Evolutionary conservation across 1,284 basidiomycete species (phyloP).

Genomic region (Rhodotorula sp.): DNA sequence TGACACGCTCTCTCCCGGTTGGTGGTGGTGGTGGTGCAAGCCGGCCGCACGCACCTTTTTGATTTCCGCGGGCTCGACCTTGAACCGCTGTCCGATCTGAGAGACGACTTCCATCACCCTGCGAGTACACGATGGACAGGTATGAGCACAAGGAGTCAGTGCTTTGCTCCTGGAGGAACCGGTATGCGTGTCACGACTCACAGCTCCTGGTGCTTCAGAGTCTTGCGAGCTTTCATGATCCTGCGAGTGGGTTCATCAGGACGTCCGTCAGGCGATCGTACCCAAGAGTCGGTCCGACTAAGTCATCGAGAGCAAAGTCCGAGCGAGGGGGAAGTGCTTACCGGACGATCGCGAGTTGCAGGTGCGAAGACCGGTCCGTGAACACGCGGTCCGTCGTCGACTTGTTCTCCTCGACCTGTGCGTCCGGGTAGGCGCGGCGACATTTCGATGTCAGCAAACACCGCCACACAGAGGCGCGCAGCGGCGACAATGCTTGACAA

Average conservation of each 20-base stretch:
- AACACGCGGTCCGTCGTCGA: slow-evolving; percentile 81
- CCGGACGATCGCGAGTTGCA: slow-evolving; percentile 92
- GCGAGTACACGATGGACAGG: not conserved
- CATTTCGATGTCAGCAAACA: not conserved
- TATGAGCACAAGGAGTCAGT: not conserved
- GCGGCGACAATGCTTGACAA: too few relatives aligned
- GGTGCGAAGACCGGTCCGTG: slow-evolving; percentile 75
- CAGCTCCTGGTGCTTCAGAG: slow-evolving; percentile 73
- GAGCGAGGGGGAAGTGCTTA: not conserved
- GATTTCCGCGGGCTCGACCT: slow-evolving; percentile 63
- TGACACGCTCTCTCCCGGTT: not conserved
- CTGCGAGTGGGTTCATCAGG: slow-evolving; percentile 11
- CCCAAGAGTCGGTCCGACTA: not conserved
- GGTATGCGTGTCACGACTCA: slow-evolving; percentile 1
- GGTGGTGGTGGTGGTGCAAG: too few relatives aligned
- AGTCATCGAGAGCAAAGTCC: not conserved
- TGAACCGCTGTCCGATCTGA: slow-evolving; percentile 72
- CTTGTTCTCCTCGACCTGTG: slow-evolving; percentile 77
- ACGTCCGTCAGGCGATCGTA: not conserved
- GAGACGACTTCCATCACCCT: slow-evolving; percentile 56
- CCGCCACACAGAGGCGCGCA: not conserved
- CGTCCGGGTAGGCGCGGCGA: not conserved
- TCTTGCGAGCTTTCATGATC: slow-evolving; percentile 89
- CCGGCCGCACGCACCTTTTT: slow-evolving; percentile 59
- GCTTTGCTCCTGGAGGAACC: too few relatives aligned